These are phyloP conservation scores for Pontederia paniculata DNA, from an alignment of 176 grass and related monocot species.

Conservation along the genomic window DNA sequence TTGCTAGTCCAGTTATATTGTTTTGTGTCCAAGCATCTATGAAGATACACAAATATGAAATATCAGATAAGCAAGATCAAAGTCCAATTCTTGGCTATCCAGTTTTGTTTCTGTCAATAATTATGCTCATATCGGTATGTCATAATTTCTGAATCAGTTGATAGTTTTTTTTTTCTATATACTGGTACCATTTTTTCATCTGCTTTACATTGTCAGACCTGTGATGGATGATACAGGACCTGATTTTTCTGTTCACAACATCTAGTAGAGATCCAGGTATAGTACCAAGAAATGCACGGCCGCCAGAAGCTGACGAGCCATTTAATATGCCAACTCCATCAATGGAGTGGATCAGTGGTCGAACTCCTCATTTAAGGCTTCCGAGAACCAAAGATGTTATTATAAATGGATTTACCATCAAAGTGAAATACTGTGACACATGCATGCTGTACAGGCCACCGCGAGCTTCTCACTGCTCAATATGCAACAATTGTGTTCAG, in stretches of 20 bases:
- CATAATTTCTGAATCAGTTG: background rate
- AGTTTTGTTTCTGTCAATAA: slow-evolving; percentile 16
- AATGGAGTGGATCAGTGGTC: slow-evolving; percentile 49
- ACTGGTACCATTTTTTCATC: background rate
- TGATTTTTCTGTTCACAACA: slow-evolving; percentile 45
- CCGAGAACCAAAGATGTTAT: slow-evolving; percentile 26
- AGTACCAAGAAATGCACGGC: slow-evolving; percentile 46
- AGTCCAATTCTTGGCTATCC: slow-evolving; percentile 5
- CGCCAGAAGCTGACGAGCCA: slow-evolving; percentile 35
- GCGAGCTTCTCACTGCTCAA: slow-evolving; percentile 48
- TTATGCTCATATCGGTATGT: slow-evolving; percentile 26
- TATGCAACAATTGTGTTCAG: slow-evolving; percentile 60
- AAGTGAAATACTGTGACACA: slow-evolving; percentile 60
- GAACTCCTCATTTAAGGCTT: slow-evolving; percentile 36
- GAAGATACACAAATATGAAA: slow-evolving; percentile 15
- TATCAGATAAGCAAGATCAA: background rate
- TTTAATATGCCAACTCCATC: slow-evolving; percentile 24
- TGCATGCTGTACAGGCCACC: slow-evolving; percentile 46
- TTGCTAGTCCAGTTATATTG: slow-evolving; percentile 23
- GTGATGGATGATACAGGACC: slow-evolving; percentile 21
- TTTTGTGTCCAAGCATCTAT: slow-evolving; percentile 38
- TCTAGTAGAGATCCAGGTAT: slow-evolving; percentile 49
- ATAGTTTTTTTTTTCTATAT: no score
- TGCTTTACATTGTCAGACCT: background rate
- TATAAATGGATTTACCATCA: slow-evolving; percentile 34